Percentiles rank a stretch among this genome's conserved stretches.
Conservation (phyloP, 2,329 filamentous ascomycete genomes). For the Dactylellina leptospora region DNA sequence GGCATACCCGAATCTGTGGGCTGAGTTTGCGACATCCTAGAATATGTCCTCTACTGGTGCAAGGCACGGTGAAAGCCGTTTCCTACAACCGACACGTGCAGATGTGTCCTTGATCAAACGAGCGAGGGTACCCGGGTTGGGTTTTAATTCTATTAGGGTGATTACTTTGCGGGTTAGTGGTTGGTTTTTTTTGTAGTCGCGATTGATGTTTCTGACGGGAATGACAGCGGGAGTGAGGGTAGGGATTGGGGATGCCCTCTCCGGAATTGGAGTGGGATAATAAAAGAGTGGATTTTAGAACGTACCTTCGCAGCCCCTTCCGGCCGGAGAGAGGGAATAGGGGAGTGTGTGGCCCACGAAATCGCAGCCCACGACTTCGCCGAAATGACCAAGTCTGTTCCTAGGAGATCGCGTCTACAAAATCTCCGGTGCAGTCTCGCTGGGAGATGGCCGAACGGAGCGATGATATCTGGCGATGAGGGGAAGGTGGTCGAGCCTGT, state of each 20-base stretch:
- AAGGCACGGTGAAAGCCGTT: conserved; percentile 37
- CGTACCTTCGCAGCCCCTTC: conserved; percentile 42
- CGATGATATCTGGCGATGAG: not conserved
- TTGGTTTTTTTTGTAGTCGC: not conserved
- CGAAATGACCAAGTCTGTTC: too few relatives aligned
- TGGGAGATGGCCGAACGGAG: not conserved
- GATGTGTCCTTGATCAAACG: conserved; percentile 22
- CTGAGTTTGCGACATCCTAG: conserved; percentile 51
- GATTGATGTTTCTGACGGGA: not conserved
- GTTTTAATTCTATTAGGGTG: conserved; percentile 15
- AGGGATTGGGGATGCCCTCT: not conserved
- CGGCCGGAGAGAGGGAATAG: conserved; percentile 14
- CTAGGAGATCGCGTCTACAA: conserved; percentile 19
- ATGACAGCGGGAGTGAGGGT: not conserved
- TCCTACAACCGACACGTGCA: conserved; percentile 49
- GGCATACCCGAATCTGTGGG: conserved; percentile 52
- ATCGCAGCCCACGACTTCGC: conserved; percentile 21
- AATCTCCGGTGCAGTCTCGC: conserved; percentile 14
- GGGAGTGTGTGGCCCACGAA: conserved; percentile 16
- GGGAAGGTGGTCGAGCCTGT: not conserved
- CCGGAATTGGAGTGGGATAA: conserved; percentile 5
- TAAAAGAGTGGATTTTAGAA: conserved; percentile 8
- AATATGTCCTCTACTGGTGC: conserved; percentile 21
- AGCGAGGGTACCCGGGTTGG: conserved; percentile 47
- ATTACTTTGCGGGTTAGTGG: conserved; percentile 2